These are phyloP conservation scores for Botrytis medusae DNA, from an alignment of 2,329 filamentous ascomycete species.

Conservation along the genomic window DNA sequence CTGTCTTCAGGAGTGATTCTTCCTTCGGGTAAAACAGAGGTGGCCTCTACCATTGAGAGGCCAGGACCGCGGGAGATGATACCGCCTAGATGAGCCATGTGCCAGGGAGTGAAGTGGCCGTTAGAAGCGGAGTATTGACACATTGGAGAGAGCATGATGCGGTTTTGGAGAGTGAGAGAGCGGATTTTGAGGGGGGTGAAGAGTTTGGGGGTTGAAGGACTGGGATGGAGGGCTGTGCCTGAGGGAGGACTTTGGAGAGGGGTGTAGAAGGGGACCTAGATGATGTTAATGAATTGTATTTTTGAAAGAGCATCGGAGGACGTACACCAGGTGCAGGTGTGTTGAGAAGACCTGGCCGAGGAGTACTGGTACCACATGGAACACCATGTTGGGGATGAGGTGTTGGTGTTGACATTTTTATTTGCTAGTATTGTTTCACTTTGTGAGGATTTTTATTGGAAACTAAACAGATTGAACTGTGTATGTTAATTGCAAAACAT, in stretches of 20 bases:
- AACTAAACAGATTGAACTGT: background rate
- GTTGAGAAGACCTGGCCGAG: conserved; percentile 30
- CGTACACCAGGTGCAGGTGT: conserved; percentile 33
- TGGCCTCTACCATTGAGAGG: conserved; percentile 76
- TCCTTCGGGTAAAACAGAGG: conserved; percentile 70
- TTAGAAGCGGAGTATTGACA: conserved; percentile 68
- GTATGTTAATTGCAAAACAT: background rate
- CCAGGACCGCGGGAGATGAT: conserved; percentile 75
- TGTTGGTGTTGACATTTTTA: background rate
- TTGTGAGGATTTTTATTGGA: too few species aligned
- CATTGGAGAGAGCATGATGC: conserved; percentile 62
- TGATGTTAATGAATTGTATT: background rate
- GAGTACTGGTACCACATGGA: conserved; percentile 1
- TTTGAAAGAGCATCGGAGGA: background rate
- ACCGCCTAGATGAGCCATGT: conserved; percentile 78
- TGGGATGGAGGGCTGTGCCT: conserved; percentile 46
- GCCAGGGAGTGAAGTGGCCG: conserved; percentile 77
- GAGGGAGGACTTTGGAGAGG: conserved; percentile 48
- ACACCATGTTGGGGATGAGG: conserved; percentile 11
- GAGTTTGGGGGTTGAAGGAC: conserved; percentile 52
- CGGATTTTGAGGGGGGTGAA: conserved; percentile 45
- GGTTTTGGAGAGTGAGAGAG: conserved; percentile 62
- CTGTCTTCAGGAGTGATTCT: conserved; percentile 79
- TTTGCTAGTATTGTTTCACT: background rate
- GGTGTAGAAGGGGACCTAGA: conserved; percentile 46